phyloP scores from a whole-genome alignment of 441 rosid species.

The Mallotus repandus region DNA sequence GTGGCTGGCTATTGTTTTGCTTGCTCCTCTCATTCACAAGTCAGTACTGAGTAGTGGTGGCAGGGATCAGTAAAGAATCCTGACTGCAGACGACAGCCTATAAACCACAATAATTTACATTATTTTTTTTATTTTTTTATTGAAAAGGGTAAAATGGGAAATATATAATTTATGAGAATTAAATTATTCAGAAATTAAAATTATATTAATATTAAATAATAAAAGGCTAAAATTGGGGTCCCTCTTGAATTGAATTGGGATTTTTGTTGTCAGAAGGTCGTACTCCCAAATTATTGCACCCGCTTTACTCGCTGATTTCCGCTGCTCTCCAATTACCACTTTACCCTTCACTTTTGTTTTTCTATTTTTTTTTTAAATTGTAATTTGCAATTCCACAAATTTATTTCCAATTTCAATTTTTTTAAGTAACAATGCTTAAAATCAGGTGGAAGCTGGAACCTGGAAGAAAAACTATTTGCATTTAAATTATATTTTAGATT shows the following conservation, averaged over 20 bases:
- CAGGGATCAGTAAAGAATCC: constrained; percentile 33
- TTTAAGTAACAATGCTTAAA: too few relatives aligned
- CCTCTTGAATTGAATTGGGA: constrained; percentile 33
- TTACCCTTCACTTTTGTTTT: not conserved
- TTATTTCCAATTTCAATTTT: too few relatives aligned
- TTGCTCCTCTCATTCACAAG: constrained; percentile 19
- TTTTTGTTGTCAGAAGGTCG: constrained; percentile 19
- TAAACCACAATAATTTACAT: constrained; percentile 10
- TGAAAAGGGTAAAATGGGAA: not conserved
- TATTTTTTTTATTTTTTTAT: not conserved
- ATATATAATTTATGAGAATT: too few relatives aligned
- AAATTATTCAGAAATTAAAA: not conserved
- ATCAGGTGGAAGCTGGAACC: too few relatives aligned
- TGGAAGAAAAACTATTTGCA: too few relatives aligned
- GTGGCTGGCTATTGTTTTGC: not conserved
- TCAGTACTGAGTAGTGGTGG: constrained; percentile 5
- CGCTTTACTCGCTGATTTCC: constrained; percentile 14
- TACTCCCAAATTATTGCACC: constrained; percentile 37
- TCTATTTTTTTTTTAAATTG: not conserved
- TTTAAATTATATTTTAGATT: too few relatives aligned
- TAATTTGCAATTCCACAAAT: too few relatives aligned
- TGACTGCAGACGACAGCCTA: constrained; percentile 27
- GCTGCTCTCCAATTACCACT: not conserved
- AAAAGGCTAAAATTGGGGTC: constrained; percentile 27
- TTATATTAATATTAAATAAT: not conserved